These are phyloP conservation scores for Citrus sp. DNA, from an alignment of 345 rosid genomes.

Conservation along the genomic window DNA sequence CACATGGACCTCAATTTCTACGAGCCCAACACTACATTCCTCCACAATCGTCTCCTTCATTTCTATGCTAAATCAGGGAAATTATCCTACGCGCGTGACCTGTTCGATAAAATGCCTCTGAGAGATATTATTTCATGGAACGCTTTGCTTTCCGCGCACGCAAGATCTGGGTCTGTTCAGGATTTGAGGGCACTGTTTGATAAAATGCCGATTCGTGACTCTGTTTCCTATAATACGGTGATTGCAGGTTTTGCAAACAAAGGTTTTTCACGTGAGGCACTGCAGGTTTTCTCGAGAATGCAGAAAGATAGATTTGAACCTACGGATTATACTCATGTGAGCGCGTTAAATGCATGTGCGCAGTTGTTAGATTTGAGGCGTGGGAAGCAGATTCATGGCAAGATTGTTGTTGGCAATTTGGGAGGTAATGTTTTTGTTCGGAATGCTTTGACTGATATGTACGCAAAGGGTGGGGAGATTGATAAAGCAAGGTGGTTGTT, in stretches of 20 bases:
- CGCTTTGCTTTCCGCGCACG: slow-evolving; percentile 45
- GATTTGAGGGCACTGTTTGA: slow-evolving; percentile 37
- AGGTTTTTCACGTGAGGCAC: slow-evolving; percentile 33
- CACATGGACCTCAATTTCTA: slow-evolving; percentile 50
- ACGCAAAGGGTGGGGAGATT: slow-evolving; percentile 53
- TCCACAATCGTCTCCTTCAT: slow-evolving; percentile 55
- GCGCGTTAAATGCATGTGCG: slow-evolving; percentile 49
- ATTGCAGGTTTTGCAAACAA: slow-evolving; percentile 40
- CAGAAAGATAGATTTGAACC: slow-evolving; percentile 33
- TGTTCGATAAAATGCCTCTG: slow-evolving; percentile 55
- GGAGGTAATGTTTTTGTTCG: slow-evolving; percentile 37
- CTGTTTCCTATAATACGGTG: slow-evolving; percentile 49
- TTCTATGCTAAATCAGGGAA: slow-evolving; percentile 38
- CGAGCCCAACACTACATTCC: slow-evolving; percentile 34
- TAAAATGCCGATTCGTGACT: slow-evolving; percentile 45
- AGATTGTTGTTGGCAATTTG: slow-evolving; percentile 29
- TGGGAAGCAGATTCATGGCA: slow-evolving; percentile 58
- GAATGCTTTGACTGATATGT: slow-evolving; percentile 58
- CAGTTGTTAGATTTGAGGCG: slow-evolving; percentile 41
- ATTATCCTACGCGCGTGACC: slow-evolving; percentile 27
- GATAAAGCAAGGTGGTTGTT: slow-evolving; percentile 46
- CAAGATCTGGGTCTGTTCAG: slow-evolving; percentile 34
- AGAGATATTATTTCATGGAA: slow-evolving; percentile 59
- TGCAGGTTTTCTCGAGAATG: slow-evolving; percentile 39
- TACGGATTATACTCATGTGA: slow-evolving; percentile 47